Evolutionary conservation across 208 protist genomes (phyloP).

Genomic region (Trypanosomatidae sp.): DNA sequence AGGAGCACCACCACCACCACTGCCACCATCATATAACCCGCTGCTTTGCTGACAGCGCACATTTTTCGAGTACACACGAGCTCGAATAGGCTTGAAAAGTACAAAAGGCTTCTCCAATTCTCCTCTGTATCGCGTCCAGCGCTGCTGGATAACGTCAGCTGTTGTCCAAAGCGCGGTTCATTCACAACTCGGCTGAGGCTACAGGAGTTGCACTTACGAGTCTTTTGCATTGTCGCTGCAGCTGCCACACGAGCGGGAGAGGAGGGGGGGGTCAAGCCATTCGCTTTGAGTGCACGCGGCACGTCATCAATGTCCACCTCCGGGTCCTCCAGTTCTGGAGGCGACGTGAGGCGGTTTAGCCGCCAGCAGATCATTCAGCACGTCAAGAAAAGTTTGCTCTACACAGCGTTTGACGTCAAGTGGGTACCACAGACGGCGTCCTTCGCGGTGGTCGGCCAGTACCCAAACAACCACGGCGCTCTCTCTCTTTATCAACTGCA

Average conservation of each 20-base stretch:
- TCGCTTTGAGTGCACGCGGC: neutral
- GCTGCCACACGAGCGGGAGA: neutral
- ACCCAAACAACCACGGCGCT: conserved; percentile 88
- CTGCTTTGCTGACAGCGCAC: neutral
- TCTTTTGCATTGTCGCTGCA: neutral
- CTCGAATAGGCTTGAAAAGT: neutral
- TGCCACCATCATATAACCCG: too few relatives aligned
- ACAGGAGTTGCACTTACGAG: neutral
- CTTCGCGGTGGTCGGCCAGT: conserved; percentile 81
- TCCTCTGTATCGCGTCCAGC: neutral
- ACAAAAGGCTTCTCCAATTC: neutral
- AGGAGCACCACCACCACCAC: neutral
- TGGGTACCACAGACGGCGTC: conserved; percentile 89
- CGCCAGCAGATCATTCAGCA: conserved; percentile 94
- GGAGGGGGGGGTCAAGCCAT: neutral
- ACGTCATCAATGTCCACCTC: conserved; percentile 24
- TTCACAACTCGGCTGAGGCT: neutral
- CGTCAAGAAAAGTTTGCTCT: conserved; percentile 86
- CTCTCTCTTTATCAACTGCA: conserved; percentile 80
- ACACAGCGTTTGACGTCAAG: conserved; percentile 88
- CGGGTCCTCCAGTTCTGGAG: conserved; percentile 22
- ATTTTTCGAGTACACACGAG: neutral
- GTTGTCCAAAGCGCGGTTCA: neutral
- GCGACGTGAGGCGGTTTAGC: conserved; percentile 40
- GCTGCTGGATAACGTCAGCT: neutral